phyloP scores from a whole-genome alignment of 306 rosid species.

The Acacia melanoxylon region DNA sequence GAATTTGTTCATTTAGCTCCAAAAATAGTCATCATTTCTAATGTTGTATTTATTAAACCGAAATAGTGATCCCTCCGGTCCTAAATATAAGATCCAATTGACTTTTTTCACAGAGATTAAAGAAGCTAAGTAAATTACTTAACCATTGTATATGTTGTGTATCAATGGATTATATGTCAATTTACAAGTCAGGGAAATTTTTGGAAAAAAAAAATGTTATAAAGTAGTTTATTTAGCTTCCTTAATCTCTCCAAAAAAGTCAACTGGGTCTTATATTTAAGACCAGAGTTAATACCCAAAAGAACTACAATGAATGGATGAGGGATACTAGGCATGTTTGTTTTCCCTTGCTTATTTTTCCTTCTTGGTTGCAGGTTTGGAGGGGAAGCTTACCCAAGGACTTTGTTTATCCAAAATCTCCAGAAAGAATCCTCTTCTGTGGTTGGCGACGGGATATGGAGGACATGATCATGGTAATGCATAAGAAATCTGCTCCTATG shows the following conservation, averaged over 20 bases:
- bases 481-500: slow-evolving; percentile 35
- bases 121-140: no score
- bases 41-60: slow-evolving; percentile 43
- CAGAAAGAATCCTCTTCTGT: slow-evolving; percentile 81
- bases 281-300: slow-evolving; percentile 17
- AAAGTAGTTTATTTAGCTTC: no score
- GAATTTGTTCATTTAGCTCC: slow-evolving; percentile 55
- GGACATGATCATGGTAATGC: slow-evolving; percentile 89
- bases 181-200: no score
- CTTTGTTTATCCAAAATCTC: slow-evolving; percentile 68
- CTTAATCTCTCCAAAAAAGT: no score
- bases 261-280: no score
- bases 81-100: no score
- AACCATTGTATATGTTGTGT: no score
- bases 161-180: no score
- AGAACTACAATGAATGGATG: slow-evolving; percentile 58
- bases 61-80: slow-evolving; percentile 10
- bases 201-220: no score
- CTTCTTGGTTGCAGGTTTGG: slow-evolving; percentile 80
- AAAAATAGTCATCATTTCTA: slow-evolving; percentile 40
- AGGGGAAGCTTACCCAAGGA: slow-evolving; percentile 86
- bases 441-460: slow-evolving; percentile 99
- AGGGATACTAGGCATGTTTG: slow-evolving; percentile 50
- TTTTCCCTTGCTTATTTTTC: slow-evolving; percentile 46
- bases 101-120: no score